phyloP scores from a whole-genome alignment of 495 filamentous ascomycete species.

The Daldinia childiae region DNA sequence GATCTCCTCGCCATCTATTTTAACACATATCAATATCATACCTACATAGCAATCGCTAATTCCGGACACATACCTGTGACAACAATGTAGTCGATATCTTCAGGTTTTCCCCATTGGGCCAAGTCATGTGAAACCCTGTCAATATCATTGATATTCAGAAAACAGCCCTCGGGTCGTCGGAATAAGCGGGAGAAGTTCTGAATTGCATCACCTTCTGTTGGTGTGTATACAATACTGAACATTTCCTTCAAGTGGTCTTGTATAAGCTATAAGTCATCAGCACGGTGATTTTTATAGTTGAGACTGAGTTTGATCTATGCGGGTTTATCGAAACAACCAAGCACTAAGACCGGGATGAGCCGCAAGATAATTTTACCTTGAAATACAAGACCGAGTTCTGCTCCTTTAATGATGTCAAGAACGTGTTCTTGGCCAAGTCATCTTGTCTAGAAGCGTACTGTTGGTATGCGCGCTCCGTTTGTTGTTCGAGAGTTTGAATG shows the following conservation, averaged over 20 bases:
- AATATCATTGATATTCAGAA: slow-evolving; percentile 66
- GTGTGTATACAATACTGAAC: slow-evolving; percentile 89
- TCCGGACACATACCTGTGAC: slow-evolving; percentile 68
- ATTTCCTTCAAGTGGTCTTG: slow-evolving; percentile 72
- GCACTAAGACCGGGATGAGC: neutral
- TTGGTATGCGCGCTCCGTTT: slow-evolving; percentile 79
- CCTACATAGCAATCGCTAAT: neutral
- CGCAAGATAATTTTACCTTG: slow-evolving; percentile 54
- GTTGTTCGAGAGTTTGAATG: slow-evolving; percentile 82
- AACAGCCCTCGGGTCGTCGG: slow-evolving; percentile 74
- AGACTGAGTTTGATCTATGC: no score
- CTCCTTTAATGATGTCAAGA: slow-evolving; percentile 84
- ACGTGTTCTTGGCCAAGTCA: slow-evolving; percentile 84
- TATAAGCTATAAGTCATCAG: slow-evolving; percentile 46
- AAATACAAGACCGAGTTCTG: slow-evolving; percentile 86
- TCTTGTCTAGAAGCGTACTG: slow-evolving; percentile 78
- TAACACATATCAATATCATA: slow-evolving; percentile 12
- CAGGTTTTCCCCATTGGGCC: slow-evolving; percentile 69
- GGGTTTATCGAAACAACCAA: neutral
- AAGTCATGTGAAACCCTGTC: slow-evolving; percentile 70
- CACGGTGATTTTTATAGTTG: neutral
- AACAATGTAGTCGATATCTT: slow-evolving; percentile 90
- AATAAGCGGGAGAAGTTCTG: slow-evolving; percentile 84
- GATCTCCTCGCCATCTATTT: slow-evolving; percentile 67
- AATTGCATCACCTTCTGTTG: slow-evolving; percentile 92